Conservation (phyloP, 2,329 filamentous ascomycete genomes). For the Colletotrichum sp. region DNA sequence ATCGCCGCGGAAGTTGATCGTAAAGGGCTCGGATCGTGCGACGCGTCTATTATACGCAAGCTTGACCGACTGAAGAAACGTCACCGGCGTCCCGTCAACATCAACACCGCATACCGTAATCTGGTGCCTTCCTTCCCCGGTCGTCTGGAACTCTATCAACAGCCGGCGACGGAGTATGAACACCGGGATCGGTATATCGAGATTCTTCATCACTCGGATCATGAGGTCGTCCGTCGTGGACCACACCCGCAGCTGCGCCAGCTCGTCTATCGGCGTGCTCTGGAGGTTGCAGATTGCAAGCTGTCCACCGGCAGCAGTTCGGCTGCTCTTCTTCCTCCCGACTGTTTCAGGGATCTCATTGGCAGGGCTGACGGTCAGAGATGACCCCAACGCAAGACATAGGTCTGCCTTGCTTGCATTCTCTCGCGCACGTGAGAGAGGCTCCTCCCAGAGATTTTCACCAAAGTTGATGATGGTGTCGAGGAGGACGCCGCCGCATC, state of each 20-base stretch:
- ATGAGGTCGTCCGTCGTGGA: slow-evolving; percentile 44
- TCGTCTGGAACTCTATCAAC: slow-evolving; percentile 28
- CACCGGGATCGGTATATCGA: slow-evolving; percentile 37
- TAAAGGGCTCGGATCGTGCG: slow-evolving; percentile 40
- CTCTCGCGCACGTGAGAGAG: slow-evolving; percentile 35
- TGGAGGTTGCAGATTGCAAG: slow-evolving; percentile 53
- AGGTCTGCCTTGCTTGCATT: slow-evolving; percentile 47
- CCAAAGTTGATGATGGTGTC: slow-evolving; percentile 53
- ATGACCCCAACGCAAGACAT: slow-evolving; percentile 51
- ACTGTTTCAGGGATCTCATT: slow-evolving; percentile 43
- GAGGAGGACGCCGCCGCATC: slow-evolving; percentile 40
- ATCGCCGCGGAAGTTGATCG: slow-evolving; percentile 35
- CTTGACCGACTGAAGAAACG: slow-evolving; percentile 45
- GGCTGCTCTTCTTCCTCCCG: slow-evolving; percentile 26
- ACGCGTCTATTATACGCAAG: slow-evolving; percentile 40
- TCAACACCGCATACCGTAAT: slow-evolving; percentile 40
- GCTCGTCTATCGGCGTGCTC: slow-evolving; percentile 42
- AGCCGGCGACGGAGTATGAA: slow-evolving; percentile 43
- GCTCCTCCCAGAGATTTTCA: slow-evolving; percentile 36
- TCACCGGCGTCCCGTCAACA: slow-evolving; percentile 43
- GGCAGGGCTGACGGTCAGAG: slow-evolving; percentile 46
- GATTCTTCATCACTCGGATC: slow-evolving; percentile 41
- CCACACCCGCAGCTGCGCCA: slow-evolving; percentile 37
- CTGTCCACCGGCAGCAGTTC: slow-evolving; percentile 22
- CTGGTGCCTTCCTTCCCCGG: slow-evolving; percentile 26